Base-by-base conservation (phyloP, 768 basidiomycete species). In the Gloeophyllum trabeum region DNA sequence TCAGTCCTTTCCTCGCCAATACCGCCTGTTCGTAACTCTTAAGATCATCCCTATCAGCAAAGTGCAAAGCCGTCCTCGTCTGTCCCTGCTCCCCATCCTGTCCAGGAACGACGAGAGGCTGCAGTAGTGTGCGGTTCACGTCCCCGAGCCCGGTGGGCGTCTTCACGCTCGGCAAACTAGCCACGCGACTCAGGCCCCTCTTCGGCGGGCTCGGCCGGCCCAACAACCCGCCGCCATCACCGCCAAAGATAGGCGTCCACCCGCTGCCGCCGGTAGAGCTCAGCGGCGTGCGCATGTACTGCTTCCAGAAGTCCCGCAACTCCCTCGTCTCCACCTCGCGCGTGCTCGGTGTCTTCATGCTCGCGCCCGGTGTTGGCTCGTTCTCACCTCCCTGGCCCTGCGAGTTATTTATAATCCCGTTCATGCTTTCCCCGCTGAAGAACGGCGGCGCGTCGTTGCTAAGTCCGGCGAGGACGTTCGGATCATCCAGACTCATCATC, bases 11-110 rank as follows among this genome's bases (percentile, higher is more conserved):
- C 40, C 81, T 65, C 24, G 84, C 82, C 41, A 84, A 58, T 13
- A 87, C 76, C 3, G 85, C 85, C 32, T 80, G 81, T 53, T 85
- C 80, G 44, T 88, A 88, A 43, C 73, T 73, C 45, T 70, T 63
- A 46, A 88, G 48, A 50, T 87, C 84, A 12, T 88, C 84, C 34
- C 64, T 53, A 28, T 64, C 56, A 59, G 54, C 32, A 56, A 66
- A 40, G 54, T 42, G 58, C 56, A 41, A 40, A 43, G 52, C 48
- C 43, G 46, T 56, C 51, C 43, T 35, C 42, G 39, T 55, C 46
- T 23, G 46, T 46, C 38, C 41, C 48, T 44, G 43, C 46, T 40
- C 52, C 10, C 20, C 20, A 10, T 10, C 36, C 7, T 37, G 7
- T 7, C 10, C 20, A 10, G 36, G 36, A 7, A 10, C 7, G 28